Base-by-base conservation (phyloP, 23 red algal species). In the Gracilaria vermiculophylla region DNA sequence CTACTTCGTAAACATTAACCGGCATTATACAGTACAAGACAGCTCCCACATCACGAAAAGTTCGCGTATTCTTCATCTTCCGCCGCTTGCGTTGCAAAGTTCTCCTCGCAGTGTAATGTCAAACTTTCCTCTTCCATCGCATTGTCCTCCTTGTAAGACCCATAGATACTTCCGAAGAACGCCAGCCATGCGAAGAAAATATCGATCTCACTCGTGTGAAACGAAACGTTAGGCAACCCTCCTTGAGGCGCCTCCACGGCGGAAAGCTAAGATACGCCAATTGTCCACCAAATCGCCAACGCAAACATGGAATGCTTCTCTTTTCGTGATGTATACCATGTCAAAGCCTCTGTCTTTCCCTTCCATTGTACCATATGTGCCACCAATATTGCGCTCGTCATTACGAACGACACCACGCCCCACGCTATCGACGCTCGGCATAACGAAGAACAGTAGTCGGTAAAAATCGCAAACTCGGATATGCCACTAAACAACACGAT, bases 141-240 rank as follows among this genome's bases (percentile, higher is more conserved):
- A 27, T 57, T 60, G 31, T 91, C 75, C 34, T 58, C 74, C 75
- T 91, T 91, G 58, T 91, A 91, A 0, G 87, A 36, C 3, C 73
- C 87, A 56, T 66, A 91, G n/a, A 91, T 80, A 28, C 62, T 80
- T 34, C 73, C 75, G 51, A 91, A 91, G 51, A 91, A 91, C 48
- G 87, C 87, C 75, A 91, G 56, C 87, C 87, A 91, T 33, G 75
- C 87, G 64, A 91, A 91, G 56, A 81, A 44, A 10, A 91, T 91
- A 11, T 74, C 87, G 20, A 91, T 43, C 9, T 58, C 53, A 32
- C 70, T 69, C 0, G 87, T 81, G 39, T 91, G 87, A 44, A 65
- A 40, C 58, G 54, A 58, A 58, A 28, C 21, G 44, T 10, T 28
- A 17, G 47, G 6, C 23, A 32, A 32, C 11, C 36, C 31, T 29